These are phyloP conservation scores for Mesotaenium endlicherianum DNA, from an alignment of 139 green algal genomes.

Conservation along the genomic window DNA sequence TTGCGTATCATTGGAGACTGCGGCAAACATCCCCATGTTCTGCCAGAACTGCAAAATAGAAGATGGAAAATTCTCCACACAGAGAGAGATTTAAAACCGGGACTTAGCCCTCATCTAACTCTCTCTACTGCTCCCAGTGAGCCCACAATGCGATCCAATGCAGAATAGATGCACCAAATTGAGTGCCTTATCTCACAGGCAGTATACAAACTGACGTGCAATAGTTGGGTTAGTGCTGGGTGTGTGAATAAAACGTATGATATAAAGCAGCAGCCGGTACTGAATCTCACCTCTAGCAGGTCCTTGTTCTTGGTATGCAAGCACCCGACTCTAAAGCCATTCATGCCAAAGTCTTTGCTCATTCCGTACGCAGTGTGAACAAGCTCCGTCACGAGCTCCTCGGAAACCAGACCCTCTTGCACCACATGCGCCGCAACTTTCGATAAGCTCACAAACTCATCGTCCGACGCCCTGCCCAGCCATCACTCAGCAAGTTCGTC, in stretches of 20 bases:
- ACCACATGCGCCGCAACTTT: constrained; percentile 11
- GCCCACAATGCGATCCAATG: too few relatives aligned
- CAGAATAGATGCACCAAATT: too few relatives aligned
- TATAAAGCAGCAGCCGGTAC: background rate
- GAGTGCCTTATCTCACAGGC: too few relatives aligned
- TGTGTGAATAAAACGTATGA: background rate
- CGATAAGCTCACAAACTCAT: constrained; percentile 36
- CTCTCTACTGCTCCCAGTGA: too few relatives aligned
- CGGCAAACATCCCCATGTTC: constrained; percentile 42
- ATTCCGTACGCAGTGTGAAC: constrained; percentile 53
- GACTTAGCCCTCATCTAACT: too few relatives aligned
- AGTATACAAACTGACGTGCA: too few relatives aligned
- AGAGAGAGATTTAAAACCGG: too few relatives aligned
- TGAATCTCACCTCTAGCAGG: constrained; percentile 26
- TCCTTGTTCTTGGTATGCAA: constrained; percentile 43
- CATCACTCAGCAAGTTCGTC: too few relatives aligned
- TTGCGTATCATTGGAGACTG: constrained; percentile 33
- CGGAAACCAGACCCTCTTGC: background rate
- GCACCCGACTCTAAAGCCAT: constrained; percentile 45
- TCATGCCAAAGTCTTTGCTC: constrained; percentile 55
- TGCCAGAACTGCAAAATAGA: constrained; percentile 21
- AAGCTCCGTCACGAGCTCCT: background rate
- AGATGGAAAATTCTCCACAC: too few relatives aligned
- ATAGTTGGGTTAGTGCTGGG: too few relatives aligned
- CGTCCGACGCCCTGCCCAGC: background rate